Conservation (phyloP, 768 basidiomycete genomes). For the Cubamyces lactineus region DNA sequence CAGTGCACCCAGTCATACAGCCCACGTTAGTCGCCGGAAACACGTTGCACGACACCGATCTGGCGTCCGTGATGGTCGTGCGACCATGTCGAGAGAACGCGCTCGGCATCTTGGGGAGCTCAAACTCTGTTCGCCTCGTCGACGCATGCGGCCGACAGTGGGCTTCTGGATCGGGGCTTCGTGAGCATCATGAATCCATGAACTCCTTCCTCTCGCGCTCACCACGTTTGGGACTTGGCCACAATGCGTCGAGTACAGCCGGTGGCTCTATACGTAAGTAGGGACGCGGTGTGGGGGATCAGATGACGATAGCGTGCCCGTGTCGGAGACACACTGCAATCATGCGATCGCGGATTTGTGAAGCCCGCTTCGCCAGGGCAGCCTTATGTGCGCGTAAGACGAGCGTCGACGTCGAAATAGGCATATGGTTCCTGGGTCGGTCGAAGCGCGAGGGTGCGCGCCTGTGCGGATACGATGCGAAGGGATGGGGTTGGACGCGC, state of each 20-base stretch:
- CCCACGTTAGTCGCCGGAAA: not conserved
- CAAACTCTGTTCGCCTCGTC: too few species aligned
- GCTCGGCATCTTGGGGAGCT: not conserved
- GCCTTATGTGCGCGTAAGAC: not conserved
- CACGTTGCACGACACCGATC: not conserved
- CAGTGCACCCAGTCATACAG: not conserved
- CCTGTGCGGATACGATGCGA: not conserved
- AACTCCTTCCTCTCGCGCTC: not conserved
- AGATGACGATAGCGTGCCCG: slow-evolving; percentile 15
- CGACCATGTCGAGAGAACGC: not conserved
- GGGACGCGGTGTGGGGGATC: slow-evolving; percentile 3
- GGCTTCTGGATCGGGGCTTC: too few species aligned
- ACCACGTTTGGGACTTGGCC: not conserved
- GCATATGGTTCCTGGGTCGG: slow-evolving; percentile 9
- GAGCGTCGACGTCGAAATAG: not conserved
- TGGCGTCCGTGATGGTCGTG: slow-evolving; percentile 3
- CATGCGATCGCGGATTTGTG: slow-evolving; percentile 9
- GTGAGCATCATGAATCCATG: too few species aligned
- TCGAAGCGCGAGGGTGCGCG: not conserved
- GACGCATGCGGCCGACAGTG: too few species aligned
- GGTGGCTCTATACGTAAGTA: slow-evolving; percentile 17
- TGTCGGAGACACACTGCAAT: slow-evolving; percentile 18
- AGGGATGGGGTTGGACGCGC: slow-evolving; percentile 11
- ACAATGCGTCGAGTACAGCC: not conserved
- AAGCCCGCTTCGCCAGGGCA: not conserved